These are phyloP conservation scores for Tetrahymena elliotti DNA, from an alignment of 73 alveolate species.

Conservation along the genomic window DNA sequence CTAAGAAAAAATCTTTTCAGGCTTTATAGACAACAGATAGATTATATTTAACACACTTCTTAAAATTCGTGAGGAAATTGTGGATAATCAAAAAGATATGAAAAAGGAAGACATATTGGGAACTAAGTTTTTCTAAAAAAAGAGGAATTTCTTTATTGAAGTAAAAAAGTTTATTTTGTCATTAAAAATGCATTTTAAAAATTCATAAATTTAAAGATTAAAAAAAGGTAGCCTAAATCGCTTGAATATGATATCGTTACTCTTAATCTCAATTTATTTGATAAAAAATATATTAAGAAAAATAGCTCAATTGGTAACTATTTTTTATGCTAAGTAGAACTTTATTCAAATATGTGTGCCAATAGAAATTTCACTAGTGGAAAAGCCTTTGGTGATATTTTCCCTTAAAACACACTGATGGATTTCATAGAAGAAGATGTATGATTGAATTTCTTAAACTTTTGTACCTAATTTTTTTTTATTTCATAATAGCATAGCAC, in stretches of 20 bases:
- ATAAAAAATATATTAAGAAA: background rate
- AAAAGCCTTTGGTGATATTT: slow-evolving; percentile 14
- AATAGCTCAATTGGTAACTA: background rate
- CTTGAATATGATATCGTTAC: background rate
- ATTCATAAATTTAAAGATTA: background rate
- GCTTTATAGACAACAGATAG: slow-evolving; percentile 27
- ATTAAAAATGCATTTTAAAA: background rate
- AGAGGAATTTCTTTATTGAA: background rate
- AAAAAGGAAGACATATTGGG: background rate
- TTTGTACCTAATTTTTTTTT: background rate
- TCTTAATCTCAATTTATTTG: background rate
- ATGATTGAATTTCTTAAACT: background rate
- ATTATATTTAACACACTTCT: background rate
- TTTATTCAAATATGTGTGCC: slow-evolving; percentile 9
- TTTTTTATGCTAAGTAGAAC: background rate
- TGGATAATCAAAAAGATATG: background rate
- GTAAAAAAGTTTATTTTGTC: background rate
- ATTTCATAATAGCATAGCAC: background rate
- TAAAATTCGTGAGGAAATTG: background rate
- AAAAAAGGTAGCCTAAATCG: background rate
- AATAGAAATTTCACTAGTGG: slow-evolving; percentile 41
- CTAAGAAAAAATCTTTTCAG: slow-evolving; percentile 25
- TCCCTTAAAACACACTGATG: slow-evolving; percentile 7
- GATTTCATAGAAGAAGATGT: background rate
- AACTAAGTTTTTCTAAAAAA: background rate